Evolutionary conservation across 805 yeast species (phyloP), one percentile per base, ranked within the genome.

Genomic region (Nakazawaea populi): DNA sequence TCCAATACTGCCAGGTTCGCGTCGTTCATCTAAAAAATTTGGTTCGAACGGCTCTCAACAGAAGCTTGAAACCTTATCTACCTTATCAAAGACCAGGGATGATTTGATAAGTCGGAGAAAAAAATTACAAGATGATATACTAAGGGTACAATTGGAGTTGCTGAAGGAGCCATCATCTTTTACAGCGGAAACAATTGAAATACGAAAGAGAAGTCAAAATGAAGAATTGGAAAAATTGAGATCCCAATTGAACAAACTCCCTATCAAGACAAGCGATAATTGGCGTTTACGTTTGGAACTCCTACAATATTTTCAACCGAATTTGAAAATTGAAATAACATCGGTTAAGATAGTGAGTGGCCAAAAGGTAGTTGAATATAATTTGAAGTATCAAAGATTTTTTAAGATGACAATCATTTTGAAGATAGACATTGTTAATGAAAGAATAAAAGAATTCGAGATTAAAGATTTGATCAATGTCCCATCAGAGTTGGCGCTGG

Each of bases 301-400:
- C 4, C 49, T 60, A 10, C 54, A 54, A 32, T 14, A 56, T 42
- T 65, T 66, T 47, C 65, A 58, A 50, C 70, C 68, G 1, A 34
- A 57, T 45, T 58, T 67, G 65, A 51, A 53, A 29, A 56, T 65
- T 10, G 38, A 44, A 10, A 52, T 52, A 30, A 35, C 36, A 2
- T 42, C 49, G 12, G 18, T 50, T 2, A 18, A 35, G 3, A n/a
- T 42, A 6, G 18, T 31, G n/a, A 34, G 18, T 7, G 29, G 27
- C 1, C 8, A 29, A 18, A 50, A 50, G 27, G 30, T 30, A 5
- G 36, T 61, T n/a, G 39, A 47, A 30, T 61, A 52, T 35, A 48
- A 43, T 5, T 18, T 59, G 24, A 32, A 31, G 4, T 60, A 56
- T 51, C 56, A 52, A 32, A 49, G 51, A 12, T 55, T 54, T 32